Percentiles rank a stretch among this genome's conserved stretches.
Evolutionary conservation across 2,329 filamentous ascomycete species (phyloP).

Genomic region (Talaromyces sp.): DNA sequence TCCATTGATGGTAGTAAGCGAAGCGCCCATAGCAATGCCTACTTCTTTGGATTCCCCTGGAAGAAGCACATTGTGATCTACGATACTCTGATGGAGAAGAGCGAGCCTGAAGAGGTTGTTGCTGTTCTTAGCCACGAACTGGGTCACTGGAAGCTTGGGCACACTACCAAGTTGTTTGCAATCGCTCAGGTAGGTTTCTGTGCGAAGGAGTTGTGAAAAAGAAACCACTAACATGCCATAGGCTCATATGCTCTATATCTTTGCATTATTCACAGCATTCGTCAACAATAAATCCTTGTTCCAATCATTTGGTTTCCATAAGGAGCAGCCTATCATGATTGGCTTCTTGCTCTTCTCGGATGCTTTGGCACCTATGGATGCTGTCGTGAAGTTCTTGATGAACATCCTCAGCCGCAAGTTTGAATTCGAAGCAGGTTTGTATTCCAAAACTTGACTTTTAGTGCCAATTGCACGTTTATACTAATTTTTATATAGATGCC

Average conservation of each 20-base stretch:
- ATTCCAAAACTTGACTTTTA: background rate
- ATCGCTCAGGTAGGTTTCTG: constrained; percentile 68
- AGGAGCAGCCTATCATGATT: constrained; percentile 85
- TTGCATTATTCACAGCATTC: constrained; percentile 93
- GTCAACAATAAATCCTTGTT: constrained; percentile 94
- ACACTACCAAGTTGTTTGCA: constrained; percentile 86
- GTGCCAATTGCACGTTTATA: background rate
- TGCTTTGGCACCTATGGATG: constrained; percentile 89
- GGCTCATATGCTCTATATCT: constrained; percentile 95
- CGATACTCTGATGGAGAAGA: constrained; percentile 96
- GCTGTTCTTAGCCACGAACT: constrained; percentile 94
- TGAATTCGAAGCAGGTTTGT: constrained; percentile 86
- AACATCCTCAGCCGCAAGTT: constrained; percentile 92
- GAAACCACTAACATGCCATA: constrained; percentile 40
- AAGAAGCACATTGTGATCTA: constrained; percentile 99
- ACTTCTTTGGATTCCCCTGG: constrained; percentile 97
- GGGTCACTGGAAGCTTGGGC: constrained; percentile 93
- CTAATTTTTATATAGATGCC: constrained; percentile 54
- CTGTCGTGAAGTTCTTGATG: constrained; percentile 91
- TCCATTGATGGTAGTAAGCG: constrained; percentile 93
- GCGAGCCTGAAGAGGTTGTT: constrained; percentile 84
- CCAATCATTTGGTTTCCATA: constrained; percentile 82
- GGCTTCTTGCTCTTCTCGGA: constrained; percentile 98
- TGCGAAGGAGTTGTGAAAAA: constrained; percentile 10
- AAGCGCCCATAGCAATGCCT: constrained; percentile 84